A percentile compares a stretch with the other conserved stretches of the same genome.
phyloP scores from a whole-genome alignment of 2,329 filamentous ascomycete species.

The Claviceps monticola region DNA sequence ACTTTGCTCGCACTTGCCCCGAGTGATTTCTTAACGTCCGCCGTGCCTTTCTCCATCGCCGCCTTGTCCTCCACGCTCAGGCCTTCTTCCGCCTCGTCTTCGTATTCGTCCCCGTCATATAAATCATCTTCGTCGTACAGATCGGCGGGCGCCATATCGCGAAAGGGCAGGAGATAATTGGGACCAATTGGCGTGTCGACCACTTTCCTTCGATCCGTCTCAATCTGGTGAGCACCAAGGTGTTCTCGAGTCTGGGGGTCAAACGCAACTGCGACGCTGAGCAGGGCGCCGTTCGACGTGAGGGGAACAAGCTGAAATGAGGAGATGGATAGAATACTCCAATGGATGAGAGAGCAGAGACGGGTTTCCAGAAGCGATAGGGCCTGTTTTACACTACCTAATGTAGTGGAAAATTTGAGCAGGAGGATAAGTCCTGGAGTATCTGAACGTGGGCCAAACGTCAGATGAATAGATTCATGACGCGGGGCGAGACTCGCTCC shows the following conservation, averaged over 20 bases:
- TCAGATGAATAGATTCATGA: neutral
- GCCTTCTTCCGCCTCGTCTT: constrained; percentile 31
- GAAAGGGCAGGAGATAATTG: neutral
- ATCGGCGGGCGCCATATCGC: constrained; percentile 11
- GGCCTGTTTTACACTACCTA: too few species aligned
- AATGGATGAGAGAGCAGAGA: too few species aligned
- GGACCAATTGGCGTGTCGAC: neutral
- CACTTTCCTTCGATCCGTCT: neutral
- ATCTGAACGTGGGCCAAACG: too few species aligned
- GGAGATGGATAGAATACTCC: too few species aligned
- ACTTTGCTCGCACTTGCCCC: constrained; percentile 44
- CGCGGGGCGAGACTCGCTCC: neutral
- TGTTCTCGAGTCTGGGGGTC: neutral
- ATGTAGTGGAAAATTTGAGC: neutral
- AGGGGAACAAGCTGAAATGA: too few species aligned
- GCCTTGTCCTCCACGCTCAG: constrained; percentile 33
- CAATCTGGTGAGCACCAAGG: neutral
- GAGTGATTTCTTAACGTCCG: constrained; percentile 52
- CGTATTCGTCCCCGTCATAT: constrained; percentile 35
- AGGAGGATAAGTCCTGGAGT: neutral
- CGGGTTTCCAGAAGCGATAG: too few species aligned
- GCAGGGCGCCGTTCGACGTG: neutral
- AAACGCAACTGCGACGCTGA: neutral
- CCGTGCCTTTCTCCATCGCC: constrained; percentile 49
- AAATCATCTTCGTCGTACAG: constrained; percentile 35